Percentiles rank a stretch among this genome's conserved stretches.
Evolutionary conservation across 2,329 filamentous ascomycete species (phyloP).

Genomic region (Immersiporthe knoxdaviesiana): DNA sequence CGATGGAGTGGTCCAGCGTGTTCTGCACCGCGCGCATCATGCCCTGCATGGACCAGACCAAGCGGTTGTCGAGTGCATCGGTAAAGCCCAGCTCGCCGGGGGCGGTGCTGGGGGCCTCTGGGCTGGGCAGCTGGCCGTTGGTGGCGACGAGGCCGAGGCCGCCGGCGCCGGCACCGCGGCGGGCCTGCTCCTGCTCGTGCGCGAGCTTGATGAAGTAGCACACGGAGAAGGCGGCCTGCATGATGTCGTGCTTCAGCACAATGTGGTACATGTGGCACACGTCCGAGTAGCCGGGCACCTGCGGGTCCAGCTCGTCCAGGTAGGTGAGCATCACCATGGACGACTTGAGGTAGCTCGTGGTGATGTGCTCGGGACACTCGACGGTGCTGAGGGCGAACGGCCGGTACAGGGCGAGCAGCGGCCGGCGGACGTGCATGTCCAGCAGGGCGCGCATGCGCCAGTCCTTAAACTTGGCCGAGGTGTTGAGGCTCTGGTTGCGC

Average conservation of each 20-base stretch:
- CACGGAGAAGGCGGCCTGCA: slow-evolving; percentile 58
- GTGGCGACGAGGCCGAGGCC: slow-evolving; percentile 11
- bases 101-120: slow-evolving; percentile 13
- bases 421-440: slow-evolving; percentile 58
- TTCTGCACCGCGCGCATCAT: slow-evolving; percentile 51
- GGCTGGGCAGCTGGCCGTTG: slow-evolving; percentile 26
- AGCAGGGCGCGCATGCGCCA: slow-evolving; percentile 56
- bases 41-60: slow-evolving; percentile 47
- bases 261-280: slow-evolving; percentile 57
- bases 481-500: slow-evolving; percentile 47
- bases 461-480: slow-evolving; percentile 51
- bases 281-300: slow-evolving; percentile 49
- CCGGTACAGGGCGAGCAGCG: slow-evolving; percentile 56
- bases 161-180: no score
- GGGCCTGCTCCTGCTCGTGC: slow-evolving; percentile 25
- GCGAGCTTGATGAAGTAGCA: slow-evolving; percentile 56
- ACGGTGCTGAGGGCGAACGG: slow-evolving; percentile 57
- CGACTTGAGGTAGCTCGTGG: slow-evolving; percentile 56
- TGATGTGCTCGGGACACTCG: slow-evolving; percentile 55
- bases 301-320: slow-evolving; percentile 56
- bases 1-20: slow-evolving; percentile 49
- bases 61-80: slow-evolving; percentile 40
- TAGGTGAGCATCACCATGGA: slow-evolving; percentile 60
- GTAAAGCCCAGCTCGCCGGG: slow-evolving; percentile 39
- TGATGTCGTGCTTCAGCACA: slow-evolving; percentile 56